phyloP scores from a whole-genome alignment of 306 rosid genomes.

The Fragaria vesca region DNA sequence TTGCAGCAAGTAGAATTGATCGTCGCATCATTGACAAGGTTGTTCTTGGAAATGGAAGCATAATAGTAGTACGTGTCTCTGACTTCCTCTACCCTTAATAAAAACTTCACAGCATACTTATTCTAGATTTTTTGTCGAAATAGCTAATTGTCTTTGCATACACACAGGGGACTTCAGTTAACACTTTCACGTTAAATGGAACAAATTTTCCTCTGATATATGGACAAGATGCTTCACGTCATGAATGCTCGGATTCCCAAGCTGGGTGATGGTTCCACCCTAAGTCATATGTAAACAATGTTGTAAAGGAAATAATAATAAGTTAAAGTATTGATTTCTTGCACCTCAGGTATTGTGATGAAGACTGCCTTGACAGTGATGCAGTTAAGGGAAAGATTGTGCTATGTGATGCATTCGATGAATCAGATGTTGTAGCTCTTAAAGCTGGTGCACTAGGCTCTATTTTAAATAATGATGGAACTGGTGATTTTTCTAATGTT shows the following conservation, averaged over 20 bases:
- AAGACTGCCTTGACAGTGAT: not conserved
- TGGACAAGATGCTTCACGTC: not conserved
- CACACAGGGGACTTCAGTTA: not conserved
- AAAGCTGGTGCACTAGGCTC: not conserved
- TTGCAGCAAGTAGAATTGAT: not conserved
- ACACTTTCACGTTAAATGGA: not conserved
- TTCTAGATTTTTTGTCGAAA: not conserved
- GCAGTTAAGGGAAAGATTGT: slow-evolving; percentile 5
- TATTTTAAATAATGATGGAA: not conserved
- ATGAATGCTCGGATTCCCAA: not conserved
- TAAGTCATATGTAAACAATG: not conserved
- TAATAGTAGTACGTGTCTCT: not conserved
- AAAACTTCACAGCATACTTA: not conserved
- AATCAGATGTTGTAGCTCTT: not conserved
- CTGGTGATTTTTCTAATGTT: not conserved
- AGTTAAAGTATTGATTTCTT: not conserved
- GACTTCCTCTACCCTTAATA: not conserved
- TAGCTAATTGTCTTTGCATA: not conserved
- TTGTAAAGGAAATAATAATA: not conserved
- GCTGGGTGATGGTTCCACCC: not conserved
- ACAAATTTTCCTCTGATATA: slow-evolving; percentile 3
- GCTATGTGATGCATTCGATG: not conserved
- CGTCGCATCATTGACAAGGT: not conserved
- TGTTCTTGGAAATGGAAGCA: not conserved
- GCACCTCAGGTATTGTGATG: not conserved